Conservation (phyloP, 345 rosid species). For the Heritiera littoralis region DNA sequence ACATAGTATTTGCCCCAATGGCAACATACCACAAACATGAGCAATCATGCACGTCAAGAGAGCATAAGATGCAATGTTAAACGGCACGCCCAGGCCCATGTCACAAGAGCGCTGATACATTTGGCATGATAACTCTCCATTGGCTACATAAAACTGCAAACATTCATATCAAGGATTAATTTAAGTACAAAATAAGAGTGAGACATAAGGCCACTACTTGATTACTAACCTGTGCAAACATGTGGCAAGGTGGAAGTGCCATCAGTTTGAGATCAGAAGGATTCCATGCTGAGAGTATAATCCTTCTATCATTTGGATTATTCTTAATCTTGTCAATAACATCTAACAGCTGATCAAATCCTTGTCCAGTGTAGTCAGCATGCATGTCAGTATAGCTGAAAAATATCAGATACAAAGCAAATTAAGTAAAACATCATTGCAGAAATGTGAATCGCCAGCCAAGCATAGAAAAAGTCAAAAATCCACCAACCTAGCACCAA, state of each 20-base stretch:
- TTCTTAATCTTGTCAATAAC: conserved; percentile 91
- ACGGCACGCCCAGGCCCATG: conserved; percentile 97
- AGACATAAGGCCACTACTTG: not conserved
- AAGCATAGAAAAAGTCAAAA: conserved; percentile 17
- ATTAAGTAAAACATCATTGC: not conserved
- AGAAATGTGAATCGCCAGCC: not conserved
- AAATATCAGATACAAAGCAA: not conserved
- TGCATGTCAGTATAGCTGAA: conserved; percentile 89
- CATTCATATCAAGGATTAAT: conserved; percentile 14
- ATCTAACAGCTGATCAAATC: conserved; percentile 92
- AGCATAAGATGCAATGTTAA: conserved; percentile 93
- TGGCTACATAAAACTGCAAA: conserved; percentile 80
- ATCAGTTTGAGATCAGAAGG: conserved; percentile 88
- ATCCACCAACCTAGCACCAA: conserved; percentile 80
- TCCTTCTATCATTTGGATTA: conserved; percentile 85
- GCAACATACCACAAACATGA: conserved; percentile 81
- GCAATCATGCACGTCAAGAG: conserved; percentile 91
- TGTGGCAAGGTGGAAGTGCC: conserved; percentile 99
- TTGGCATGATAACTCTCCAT: conserved; percentile 92
- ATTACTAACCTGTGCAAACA: conserved; percentile 85
- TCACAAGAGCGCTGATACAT: conserved; percentile 98
- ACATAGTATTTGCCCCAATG: not conserved
- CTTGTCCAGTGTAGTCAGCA: conserved; percentile 90
- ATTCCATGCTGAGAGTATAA: conserved; percentile 95
- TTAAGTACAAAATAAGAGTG: not conserved